A percentile compares a stretch with the other conserved stretches of the same genome.
Evolutionary conservation across 305 asterid genomes (phyloP).

Genomic region (Andrographis paniculata): DNA sequence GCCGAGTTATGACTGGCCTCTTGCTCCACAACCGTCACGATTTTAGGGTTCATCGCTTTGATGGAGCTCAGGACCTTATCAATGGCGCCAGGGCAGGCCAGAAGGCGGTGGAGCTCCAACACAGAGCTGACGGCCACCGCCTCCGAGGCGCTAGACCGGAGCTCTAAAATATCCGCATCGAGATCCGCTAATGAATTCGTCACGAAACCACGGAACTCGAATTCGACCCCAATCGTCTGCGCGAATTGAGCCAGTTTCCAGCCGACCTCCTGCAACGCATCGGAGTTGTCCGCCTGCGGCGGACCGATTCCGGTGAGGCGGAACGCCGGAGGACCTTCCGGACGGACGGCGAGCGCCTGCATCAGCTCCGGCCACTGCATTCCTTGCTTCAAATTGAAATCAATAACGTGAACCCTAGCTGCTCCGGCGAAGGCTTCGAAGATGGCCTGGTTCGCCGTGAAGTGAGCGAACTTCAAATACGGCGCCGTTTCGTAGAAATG

Average conservation of each 20-base stretch:
- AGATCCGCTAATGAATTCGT: slow-evolving; percentile 67
- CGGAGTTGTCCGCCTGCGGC: slow-evolving; percentile 55
- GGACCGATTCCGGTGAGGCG: slow-evolving; percentile 63
- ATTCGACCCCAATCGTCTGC: slow-evolving; percentile 51
- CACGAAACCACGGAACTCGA: slow-evolving; percentile 62
- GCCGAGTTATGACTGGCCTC: slow-evolving; percentile 63
- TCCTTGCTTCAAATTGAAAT: slow-evolving; percentile 64
- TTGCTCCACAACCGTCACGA: slow-evolving; percentile 63
- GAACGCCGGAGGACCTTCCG: slow-evolving; percentile 63
- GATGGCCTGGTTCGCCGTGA: slow-evolving; percentile 71
- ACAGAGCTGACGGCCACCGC: slow-evolving; percentile 69
- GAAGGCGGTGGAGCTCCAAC: slow-evolving; percentile 54
- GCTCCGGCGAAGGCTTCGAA: slow-evolving; percentile 51
- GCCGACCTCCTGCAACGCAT: slow-evolving; percentile 66
- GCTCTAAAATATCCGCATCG: slow-evolving; percentile 42
- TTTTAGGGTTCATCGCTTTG: slow-evolving; percentile 46
- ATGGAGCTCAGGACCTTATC: slow-evolving; percentile 49
- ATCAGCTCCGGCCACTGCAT: slow-evolving; percentile 79
- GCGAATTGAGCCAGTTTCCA: slow-evolving; percentile 74
- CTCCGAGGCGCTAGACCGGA: slow-evolving; percentile 37
- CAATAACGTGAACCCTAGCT: slow-evolving; percentile 51
- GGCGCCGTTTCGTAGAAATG: slow-evolving; percentile 74
- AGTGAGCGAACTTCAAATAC: slow-evolving; percentile 66
- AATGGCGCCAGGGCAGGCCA: slow-evolving; percentile 37
- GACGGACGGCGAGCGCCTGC: slow-evolving; percentile 60